phyloP scores from a whole-genome alignment of 1,284 basidiomycete genomes.

The Earliella scabrosa region DNA sequence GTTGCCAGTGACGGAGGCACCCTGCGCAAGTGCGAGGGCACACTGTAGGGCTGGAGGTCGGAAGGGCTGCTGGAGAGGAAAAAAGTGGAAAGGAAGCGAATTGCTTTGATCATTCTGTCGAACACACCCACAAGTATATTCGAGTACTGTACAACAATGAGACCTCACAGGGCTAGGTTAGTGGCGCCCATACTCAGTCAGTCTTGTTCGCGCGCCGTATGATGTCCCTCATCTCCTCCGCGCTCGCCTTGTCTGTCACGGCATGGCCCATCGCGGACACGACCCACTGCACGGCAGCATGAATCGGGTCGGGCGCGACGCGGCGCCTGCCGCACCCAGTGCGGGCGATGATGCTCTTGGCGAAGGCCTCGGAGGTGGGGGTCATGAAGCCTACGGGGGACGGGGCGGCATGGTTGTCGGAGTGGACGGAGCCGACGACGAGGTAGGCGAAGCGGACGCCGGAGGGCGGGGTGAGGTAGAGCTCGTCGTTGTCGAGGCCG shows the following conservation, averaged over 20 bases:
- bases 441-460: slow-evolving; percentile 31
- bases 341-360: slow-evolving; percentile 19
- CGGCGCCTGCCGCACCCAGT: slow-evolving; percentile 25
- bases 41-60: too few species aligned
- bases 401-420: slow-evolving; percentile 16
- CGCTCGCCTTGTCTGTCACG: slow-evolving; percentile 13
- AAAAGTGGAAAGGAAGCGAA: too few species aligned
- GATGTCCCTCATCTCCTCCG: slow-evolving; percentile 20
- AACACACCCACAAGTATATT: too few species aligned
- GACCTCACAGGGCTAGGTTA: too few species aligned
- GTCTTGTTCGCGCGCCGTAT: slow-evolving; percentile 6
- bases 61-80: too few species aligned
- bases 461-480: slow-evolving; percentile 21
- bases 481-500: slow-evolving; percentile 33
- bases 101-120: too few species aligned
- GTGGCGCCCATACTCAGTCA: too few species aligned
- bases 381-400: slow-evolving; percentile 12
- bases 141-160: too few species aligned
- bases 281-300: slow-evolving; percentile 19
- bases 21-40: too few species aligned
- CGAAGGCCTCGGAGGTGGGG: slow-evolving; percentile 26
- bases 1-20: too few species aligned
- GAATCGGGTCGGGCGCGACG: slow-evolving; percentile 24
- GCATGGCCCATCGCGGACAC: slow-evolving; percentile 15
- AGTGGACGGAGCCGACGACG: slow-evolving; percentile 27